A percentile compares a stretch with the other conserved stretches of the same genome.
Conservation (phyloP, 306 rosid species). For the Trifolium fragiferum region DNA sequence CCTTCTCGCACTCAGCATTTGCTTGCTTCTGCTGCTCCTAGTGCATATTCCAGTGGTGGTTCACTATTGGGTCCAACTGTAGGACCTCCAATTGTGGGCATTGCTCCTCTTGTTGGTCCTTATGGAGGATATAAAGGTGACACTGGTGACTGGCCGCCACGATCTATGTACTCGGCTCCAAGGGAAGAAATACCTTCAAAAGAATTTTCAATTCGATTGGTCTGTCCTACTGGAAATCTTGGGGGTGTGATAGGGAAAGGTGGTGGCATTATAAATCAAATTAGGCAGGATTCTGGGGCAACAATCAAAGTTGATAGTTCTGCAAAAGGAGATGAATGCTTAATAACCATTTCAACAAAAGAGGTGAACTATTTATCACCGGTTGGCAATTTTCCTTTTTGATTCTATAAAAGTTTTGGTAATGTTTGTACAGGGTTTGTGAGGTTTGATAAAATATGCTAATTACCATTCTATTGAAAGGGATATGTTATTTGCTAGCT, state of each 20-base stretch:
- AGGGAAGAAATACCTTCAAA: slow-evolving; percentile 82
- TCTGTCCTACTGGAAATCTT: slow-evolving; percentile 87
- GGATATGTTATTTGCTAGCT: background rate
- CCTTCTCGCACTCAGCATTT: slow-evolving; percentile 95
- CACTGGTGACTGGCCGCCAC: slow-evolving; percentile 88
- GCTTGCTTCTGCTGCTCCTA: slow-evolving; percentile 71
- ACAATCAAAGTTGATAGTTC: slow-evolving; percentile 95
- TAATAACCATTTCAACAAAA: slow-evolving; percentile 79
- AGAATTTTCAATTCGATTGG: slow-evolving; percentile 83
- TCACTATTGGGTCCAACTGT: slow-evolving; percentile 73
- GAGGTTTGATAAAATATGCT: slow-evolving; percentile 17
- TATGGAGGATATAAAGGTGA: slow-evolving; percentile 94
- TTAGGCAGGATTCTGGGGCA: slow-evolving; percentile 95
- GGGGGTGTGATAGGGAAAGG: slow-evolving; percentile 99
- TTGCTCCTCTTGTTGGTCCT: slow-evolving; percentile 77
- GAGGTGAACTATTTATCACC: slow-evolving; percentile 63
- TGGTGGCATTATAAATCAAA: slow-evolving; percentile 88
- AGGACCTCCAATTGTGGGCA: slow-evolving; percentile 83
- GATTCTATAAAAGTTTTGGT: slow-evolving; percentile 6
- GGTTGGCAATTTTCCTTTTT: slow-evolving; percentile 17
- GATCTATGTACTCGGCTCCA: slow-evolving; percentile 89
- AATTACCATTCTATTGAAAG: background rate
- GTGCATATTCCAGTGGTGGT: slow-evolving; percentile 62
- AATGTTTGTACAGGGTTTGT: slow-evolving; percentile 11
- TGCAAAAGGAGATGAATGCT: slow-evolving; percentile 78